Base-by-base conservation (phyloP, 2,329 filamentous ascomycete species). In the Colletotrichum cordylinicola region DNA sequence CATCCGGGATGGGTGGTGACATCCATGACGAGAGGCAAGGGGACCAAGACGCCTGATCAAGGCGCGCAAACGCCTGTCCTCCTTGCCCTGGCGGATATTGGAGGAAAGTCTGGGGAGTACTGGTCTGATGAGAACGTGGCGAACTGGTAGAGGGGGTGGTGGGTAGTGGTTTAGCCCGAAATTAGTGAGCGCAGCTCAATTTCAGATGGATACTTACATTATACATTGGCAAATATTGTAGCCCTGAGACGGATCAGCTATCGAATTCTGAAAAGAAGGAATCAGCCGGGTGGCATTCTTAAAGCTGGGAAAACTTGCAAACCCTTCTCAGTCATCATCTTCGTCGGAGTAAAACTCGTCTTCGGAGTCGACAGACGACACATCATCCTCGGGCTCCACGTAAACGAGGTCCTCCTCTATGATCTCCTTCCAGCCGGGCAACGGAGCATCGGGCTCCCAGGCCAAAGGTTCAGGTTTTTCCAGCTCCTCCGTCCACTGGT, bases 1-100 rank as follows among this genome's bases (percentile, higher is more conserved):
- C 87, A 86, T 79, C 87, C 87, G 0, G 86, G 86, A 0, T 87
- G 83, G 77, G 86, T 88, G 3, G 82, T 83, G 33, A 88, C 86
- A n/a, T 87, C 88, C 66, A 87, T 88, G 87, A 87, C 84, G 0
- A 84, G 83, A 76, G 84, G 85, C 1, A 82, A 82, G 35, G 85
- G 84, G 1, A 79, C 76, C 5, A 86, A 84, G 80, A 86, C 83
- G 15, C 82, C 84, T 5, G 87, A 88, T 77, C 74, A 88, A 75
- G 87, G 86, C 13, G 86, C 87, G 12, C 80, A 83, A 79, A 88
- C 85, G 48, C 86, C 86, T 2, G 87, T 88, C 2, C 73, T 83
- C 76, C 77, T 88, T 31, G 87, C 86, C 15, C 72, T 88, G 24
- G 81, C 80, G 24, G 85, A 88, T 76, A 81, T 86, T 15, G 78